Evolutionary conservation across 108 stramenopile genomes (phyloP).

Genomic region (Cyclostephanos tholiformis): DNA sequence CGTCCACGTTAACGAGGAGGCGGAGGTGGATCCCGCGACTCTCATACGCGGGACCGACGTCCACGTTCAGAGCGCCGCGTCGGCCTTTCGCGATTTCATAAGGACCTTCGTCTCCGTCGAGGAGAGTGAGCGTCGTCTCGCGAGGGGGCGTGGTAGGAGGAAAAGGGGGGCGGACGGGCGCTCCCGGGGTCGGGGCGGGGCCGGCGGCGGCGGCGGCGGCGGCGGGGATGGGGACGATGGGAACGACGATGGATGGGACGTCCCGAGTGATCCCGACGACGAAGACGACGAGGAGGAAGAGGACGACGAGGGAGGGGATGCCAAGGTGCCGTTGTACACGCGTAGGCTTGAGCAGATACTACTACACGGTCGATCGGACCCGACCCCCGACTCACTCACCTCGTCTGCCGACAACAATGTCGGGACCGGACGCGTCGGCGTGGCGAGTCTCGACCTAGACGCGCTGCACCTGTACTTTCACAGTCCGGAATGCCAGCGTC

Average conservation of each 20-base stretch:
- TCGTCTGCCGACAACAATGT: conserved; percentile 23
- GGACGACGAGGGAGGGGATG: conserved; percentile 37
- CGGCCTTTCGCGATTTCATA: conserved; percentile 78
- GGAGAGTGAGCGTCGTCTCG: conserved; percentile 40
- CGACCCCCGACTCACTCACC: conserved; percentile 39
- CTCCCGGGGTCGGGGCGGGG: conserved; percentile 12
- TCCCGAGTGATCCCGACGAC: conserved; percentile 27
- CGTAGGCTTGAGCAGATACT: conserved; percentile 38
- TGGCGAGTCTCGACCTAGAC: conserved; percentile 87
- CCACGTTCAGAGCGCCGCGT: conserved; percentile 72
- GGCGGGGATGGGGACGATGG: conserved; percentile 21
- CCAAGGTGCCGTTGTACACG: conserved; percentile 33
- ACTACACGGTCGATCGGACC: conserved; percentile 23
- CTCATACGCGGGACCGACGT: conserved; percentile 84
- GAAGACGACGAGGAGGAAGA: conserved; percentile 30
- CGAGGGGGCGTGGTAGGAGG: conserved; percentile 15
- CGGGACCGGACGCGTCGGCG: conserved; percentile 39
- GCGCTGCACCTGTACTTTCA: conserved; percentile 90
- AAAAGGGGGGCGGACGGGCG: conserved; percentile 6
- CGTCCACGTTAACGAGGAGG: conserved; percentile 14
- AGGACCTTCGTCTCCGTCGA: conserved; percentile 65
- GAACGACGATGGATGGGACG: conserved; percentile 30
- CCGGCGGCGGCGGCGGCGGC: conserved; percentile 20
- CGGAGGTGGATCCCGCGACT: conserved; percentile 26
- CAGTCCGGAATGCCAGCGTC: conserved; percentile 70